phyloP scores from a whole-genome alignment of 2,329 filamentous ascomycete species.

The Colletotrichum sp. region DNA sequence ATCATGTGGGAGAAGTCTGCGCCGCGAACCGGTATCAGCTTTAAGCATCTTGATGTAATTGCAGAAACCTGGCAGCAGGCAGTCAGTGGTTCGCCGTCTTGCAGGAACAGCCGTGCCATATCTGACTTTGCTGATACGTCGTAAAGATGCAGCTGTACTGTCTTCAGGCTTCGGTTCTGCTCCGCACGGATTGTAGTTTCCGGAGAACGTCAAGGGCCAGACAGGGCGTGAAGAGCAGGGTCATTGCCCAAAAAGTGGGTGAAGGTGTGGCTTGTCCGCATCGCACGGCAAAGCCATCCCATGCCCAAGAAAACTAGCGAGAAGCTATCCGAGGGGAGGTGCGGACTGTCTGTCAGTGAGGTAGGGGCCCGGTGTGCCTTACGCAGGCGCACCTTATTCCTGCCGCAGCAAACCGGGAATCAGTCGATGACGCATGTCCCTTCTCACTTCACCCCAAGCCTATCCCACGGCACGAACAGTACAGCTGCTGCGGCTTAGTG shows the following conservation, averaged over 20 bases:
- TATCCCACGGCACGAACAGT: background rate
- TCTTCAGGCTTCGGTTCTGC: background rate
- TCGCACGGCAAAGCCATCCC: constrained; percentile 12
- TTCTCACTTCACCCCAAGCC: constrained; percentile 16
- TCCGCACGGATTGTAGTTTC: background rate
- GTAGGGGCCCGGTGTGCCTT: background rate
- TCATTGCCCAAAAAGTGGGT: constrained; percentile 7
- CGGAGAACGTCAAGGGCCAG: background rate
- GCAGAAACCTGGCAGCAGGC: constrained; percentile 3
- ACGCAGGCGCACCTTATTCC: constrained; percentile 2
- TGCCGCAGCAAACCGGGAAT: constrained; percentile 21
- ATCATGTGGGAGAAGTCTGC: background rate
- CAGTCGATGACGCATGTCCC: constrained; percentile 22
- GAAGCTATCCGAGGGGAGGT: background rate
- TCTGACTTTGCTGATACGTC: background rate
- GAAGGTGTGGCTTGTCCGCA: constrained; percentile 13
- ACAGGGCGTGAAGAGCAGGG: background rate
- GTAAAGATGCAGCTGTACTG: background rate
- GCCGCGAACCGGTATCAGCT: background rate
- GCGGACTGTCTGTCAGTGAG: background rate
- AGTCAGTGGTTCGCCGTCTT: background rate
- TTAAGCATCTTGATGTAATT: background rate
- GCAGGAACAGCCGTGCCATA: background rate
- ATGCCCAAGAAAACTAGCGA: background rate
- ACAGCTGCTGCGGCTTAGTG: background rate